Base-by-base conservation (phyloP, 2,329 filamentous ascomycete genomes). In the Cytospora leucostoma region DNA sequence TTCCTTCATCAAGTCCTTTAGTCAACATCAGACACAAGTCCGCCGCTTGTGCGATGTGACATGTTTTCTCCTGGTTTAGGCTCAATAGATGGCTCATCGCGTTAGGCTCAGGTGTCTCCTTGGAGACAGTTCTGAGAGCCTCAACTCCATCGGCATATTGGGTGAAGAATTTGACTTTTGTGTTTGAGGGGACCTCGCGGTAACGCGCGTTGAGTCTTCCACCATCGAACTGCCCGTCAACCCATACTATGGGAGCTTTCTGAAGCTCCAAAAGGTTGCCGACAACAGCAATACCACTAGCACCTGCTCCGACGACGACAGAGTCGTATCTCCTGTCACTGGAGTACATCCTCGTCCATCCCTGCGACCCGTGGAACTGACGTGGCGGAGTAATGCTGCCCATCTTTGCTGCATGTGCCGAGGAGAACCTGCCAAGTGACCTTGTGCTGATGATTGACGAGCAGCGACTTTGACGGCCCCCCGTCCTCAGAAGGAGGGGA, bases 171-270 rank as follows among this genome's bases (percentile, higher is more conserved):
- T 80, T 79, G 50, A 85, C 84, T 70, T 85, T 88, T 63, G 86
- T 88, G 71, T 88, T 88, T 68, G 74, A 76, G 11, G 85, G 85
- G 21, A 88, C 86, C 70, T 87, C 84, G 55, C 84, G 79, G 70
- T 88, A 88, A 69, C 77, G 78, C 64, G 77, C 75, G 67, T 82
- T 76, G 37, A 86, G 75, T 50, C 82, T 75, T 5, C 83, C 83
- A 34, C 75, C 84, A 32, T 80, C 74, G 68, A 88, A 87, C 2
- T 72, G 70, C 38, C 83, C 78, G 69, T 88, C 86, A 49, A 87
- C 76, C 86, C 86, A 88, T 56, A 88, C 79, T 15, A 79, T 79
- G 10, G 75, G 73, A 8, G 80, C 74, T 54, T 79, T 62, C 32
- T 60, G 77, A 37, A 79, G 78, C 69, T 88, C 84, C 19, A 88